phyloP scores from a whole-genome alignment of 805 yeast species.

The Saturnispora serradocipensis region DNA sequence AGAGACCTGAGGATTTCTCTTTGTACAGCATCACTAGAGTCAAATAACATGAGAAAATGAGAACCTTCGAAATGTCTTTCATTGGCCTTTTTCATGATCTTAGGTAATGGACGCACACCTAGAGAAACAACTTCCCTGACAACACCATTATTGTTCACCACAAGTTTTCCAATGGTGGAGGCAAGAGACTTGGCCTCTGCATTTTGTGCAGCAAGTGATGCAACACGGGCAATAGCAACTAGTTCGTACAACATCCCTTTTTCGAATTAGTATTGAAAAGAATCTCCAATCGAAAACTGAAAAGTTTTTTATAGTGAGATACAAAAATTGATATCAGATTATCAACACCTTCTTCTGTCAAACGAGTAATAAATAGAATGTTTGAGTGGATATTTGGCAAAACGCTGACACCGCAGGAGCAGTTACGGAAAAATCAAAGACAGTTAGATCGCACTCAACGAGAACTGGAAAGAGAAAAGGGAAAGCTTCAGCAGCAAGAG shows the following conservation, averaged over 20 bases:
- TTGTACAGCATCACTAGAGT: slow-evolving; percentile 79
- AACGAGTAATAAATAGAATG: slow-evolving; percentile 20
- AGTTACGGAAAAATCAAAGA: slow-evolving; percentile 89
- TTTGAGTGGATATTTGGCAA: slow-evolving; percentile 96
- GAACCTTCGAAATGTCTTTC: slow-evolving; percentile 87
- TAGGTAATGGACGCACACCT: slow-evolving; percentile 74
- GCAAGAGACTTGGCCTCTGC: slow-evolving; percentile 53
- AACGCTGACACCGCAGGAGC: slow-evolving; percentile 87
- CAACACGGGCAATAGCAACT: slow-evolving; percentile 78
- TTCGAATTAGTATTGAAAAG: neutral
- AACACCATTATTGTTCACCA: slow-evolving; percentile 89
- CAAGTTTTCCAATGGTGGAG: slow-evolving; percentile 66
- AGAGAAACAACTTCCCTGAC: slow-evolving; percentile 72
- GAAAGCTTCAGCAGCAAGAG: slow-evolving; percentile 83
- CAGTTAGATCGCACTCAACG: slow-evolving; percentile 92
- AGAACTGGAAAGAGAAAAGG: slow-evolving; percentile 81
- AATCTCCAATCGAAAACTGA: neutral
- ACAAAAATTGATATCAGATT: neutral
- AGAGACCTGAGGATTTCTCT: slow-evolving; percentile 73
- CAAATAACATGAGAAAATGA: slow-evolving; percentile 80
- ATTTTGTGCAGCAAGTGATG: slow-evolving; percentile 43
- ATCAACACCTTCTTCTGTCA: neutral
- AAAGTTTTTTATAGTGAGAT: neutral
- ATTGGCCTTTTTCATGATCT: slow-evolving; percentile 73
- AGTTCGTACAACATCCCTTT: slow-evolving; percentile 74